Evolutionary conservation across 2,329 filamentous ascomycete genomes (phyloP).

Genomic region (Hypomyces perniciosus): DNA sequence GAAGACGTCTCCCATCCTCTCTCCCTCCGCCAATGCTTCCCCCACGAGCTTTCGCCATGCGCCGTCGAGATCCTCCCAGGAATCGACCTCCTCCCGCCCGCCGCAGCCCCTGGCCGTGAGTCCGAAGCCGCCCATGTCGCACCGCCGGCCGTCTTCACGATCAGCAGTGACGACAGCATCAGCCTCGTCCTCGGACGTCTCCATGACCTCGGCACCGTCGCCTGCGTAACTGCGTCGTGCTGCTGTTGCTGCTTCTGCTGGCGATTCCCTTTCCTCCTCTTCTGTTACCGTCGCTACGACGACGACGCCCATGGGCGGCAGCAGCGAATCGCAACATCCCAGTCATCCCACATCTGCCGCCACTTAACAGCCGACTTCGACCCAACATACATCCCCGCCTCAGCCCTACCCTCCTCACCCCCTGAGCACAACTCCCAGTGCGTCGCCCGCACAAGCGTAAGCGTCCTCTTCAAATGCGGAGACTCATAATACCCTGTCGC

Average conservation of each 20-base stretch:
- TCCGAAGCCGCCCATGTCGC: constrained; percentile 13
- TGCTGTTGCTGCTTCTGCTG: background rate
- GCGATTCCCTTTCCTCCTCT: no score
- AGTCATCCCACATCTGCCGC: no score
- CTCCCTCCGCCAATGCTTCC: constrained; percentile 47
- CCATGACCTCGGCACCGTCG: constrained; percentile 3
- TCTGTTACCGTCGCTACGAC: no score
- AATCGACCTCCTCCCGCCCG: constrained; percentile 3
- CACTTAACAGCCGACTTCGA: no score
- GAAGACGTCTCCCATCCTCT: constrained; percentile 50
- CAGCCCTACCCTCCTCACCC: no score
- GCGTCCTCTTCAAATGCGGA: background rate
- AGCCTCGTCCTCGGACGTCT: constrained; percentile 1
- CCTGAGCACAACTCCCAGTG: background rate
- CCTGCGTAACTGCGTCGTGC: constrained; percentile 1
- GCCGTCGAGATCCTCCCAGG: constrained; percentile 15
- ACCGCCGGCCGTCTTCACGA: constrained; percentile 6
- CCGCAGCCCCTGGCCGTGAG: constrained; percentile 5
- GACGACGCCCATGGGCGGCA: no score
- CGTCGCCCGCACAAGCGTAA: background rate
- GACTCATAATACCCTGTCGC: constrained; percentile 20
- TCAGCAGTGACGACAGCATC: constrained; percentile 2
- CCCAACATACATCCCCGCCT: no score
- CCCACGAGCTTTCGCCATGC: constrained; percentile 39
- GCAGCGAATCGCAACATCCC: background rate